Evolutionary conservation across 805 yeast species (phyloP), one percentile per base, ranked within the genome.

Genomic region (Yamadazyma scolyti): DNA sequence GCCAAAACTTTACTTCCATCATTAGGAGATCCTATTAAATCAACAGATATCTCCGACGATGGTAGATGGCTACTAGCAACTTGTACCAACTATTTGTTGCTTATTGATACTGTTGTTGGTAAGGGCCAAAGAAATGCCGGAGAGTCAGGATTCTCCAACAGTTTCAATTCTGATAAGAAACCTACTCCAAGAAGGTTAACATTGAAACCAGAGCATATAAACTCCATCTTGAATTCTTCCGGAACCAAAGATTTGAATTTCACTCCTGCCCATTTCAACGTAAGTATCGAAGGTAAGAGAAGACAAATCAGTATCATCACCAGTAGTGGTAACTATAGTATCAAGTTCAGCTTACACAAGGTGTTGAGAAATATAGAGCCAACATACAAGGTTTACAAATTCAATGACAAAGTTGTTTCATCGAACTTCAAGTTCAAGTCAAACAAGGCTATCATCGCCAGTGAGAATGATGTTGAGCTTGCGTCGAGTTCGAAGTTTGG

Each of bases 31-130:
- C 63, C 76, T 2, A 74, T 83, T 30, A 58, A 70, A 23, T 82
- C 83, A 14, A 45, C 84, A 12, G 89, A 83, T 37, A 77, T 75
- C 1, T 77, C 94, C 5, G 74, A 82, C 13, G 89, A 83, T 52
- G 96, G 96, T 37, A 68, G 75, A 44, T 88, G 87, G 82, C 48
- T 87, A 24, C 61, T 88, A 37, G 93, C 88, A 2, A 88, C 96
- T 0, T 84, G 90, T 61, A 67, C 71, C 46, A 73, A 76, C 1
- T 84, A 83, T 48, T 58, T 88, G 39, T 61, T 88, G 32, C 66
- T 88, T 26, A 66, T 86, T 38, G 93, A 87, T 55, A 64, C 79
- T 9, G 61, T 68, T 23, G 77, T 82, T 36, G 76, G 75, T 36
- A 71, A 68, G 3, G 88, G 86, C 28, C 38, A 58, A 50, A 43